Conservation (phyloP, 2,329 filamentous ascomycete species). For the Pyricularia grisea region DNA sequence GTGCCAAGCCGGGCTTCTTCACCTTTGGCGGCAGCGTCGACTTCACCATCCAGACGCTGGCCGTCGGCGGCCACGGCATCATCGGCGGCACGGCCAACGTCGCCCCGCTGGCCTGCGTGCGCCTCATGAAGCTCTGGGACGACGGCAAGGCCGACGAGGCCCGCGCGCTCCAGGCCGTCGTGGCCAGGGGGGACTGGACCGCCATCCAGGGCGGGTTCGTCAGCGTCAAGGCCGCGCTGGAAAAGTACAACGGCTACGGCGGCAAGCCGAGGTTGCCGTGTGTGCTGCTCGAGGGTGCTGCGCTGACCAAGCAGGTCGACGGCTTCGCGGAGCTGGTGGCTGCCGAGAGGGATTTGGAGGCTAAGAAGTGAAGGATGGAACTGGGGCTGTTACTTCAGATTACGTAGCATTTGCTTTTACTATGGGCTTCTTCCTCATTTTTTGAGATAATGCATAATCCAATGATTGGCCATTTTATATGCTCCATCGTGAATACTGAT, state of each 20-base stretch:
- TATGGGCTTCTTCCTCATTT: background rate
- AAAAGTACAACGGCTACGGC: conserved; percentile 26
- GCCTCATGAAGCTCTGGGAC: conserved; percentile 50
- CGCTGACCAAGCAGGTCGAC: conserved; percentile 25
- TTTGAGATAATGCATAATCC: background rate
- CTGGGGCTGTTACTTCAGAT: background rate
- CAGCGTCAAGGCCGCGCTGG: conserved; percentile 36
- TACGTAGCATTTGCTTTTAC: background rate
- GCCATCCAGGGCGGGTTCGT: conserved; percentile 39
- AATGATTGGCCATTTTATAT: background rate
- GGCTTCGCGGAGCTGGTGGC: conserved; percentile 17
- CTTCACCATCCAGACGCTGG: conserved; percentile 61
- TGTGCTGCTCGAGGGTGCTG: conserved; percentile 20
- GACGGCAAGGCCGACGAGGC: conserved; percentile 51
- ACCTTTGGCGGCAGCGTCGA: conserved; percentile 66
- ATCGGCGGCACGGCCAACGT: conserved; percentile 66
- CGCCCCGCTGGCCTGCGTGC: conserved; percentile 49
- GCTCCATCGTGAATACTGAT: background rate
- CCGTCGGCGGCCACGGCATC: conserved; percentile 62
- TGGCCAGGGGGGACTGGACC: conserved; percentile 35
- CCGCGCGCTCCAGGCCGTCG: conserved; percentile 40
- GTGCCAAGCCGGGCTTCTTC: conserved; percentile 39
- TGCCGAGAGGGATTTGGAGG: conserved; percentile 22
- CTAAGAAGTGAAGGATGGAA: background rate
- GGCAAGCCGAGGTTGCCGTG: conserved; percentile 30